These are phyloP conservation scores for Cryptococcus floricola DNA, from an alignment of 1,284 basidiomycete genomes.

Conservation along the genomic window DNA sequence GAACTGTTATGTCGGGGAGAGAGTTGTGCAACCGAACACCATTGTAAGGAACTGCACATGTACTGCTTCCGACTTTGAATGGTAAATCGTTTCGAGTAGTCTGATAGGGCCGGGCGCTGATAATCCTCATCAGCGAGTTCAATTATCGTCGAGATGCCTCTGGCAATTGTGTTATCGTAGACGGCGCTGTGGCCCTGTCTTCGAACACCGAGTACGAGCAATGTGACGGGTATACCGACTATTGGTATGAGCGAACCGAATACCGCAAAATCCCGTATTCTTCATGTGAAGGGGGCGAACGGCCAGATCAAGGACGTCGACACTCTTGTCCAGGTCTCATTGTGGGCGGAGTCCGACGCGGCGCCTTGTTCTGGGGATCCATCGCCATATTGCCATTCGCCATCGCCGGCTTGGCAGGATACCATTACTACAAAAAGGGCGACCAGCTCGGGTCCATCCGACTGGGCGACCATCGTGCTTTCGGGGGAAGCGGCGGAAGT, in stretches of 20 bases:
- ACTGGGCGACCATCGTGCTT: constrained; percentile 58
- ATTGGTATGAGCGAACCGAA: constrained; percentile 85
- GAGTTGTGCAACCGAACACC: constrained; percentile 55
- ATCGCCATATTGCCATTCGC: constrained; percentile 66
- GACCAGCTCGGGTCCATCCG: constrained; percentile 76
- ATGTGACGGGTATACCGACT: constrained; percentile 60
- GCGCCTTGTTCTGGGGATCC: constrained; percentile 75
- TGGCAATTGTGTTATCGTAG: constrained; percentile 69
- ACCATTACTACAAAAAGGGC: constrained; percentile 71
- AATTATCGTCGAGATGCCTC: constrained; percentile 68
- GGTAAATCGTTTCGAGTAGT: constrained; percentile 55
- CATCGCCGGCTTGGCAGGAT: constrained; percentile 67
- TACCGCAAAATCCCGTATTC: constrained; percentile 87
- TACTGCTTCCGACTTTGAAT: constrained; percentile 75
- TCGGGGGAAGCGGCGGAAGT: constrained; percentile 51
- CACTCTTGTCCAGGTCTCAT: constrained; percentile 75
- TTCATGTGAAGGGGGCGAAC: constrained; percentile 68
- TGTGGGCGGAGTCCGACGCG: constrained; percentile 49
- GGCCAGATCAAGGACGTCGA: constrained; percentile 64
- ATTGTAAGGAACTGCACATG: constrained; percentile 72
- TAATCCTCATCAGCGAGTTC: constrained; percentile 66
- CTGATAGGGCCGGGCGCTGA: not conserved
- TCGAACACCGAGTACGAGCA: constrained; percentile 54
- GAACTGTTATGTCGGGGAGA: constrained; percentile 75
- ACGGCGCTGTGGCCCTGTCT: constrained; percentile 62